phyloP scores from a whole-genome alignment of 768 basidiomycete species.

The Trametes cubensis region DNA sequence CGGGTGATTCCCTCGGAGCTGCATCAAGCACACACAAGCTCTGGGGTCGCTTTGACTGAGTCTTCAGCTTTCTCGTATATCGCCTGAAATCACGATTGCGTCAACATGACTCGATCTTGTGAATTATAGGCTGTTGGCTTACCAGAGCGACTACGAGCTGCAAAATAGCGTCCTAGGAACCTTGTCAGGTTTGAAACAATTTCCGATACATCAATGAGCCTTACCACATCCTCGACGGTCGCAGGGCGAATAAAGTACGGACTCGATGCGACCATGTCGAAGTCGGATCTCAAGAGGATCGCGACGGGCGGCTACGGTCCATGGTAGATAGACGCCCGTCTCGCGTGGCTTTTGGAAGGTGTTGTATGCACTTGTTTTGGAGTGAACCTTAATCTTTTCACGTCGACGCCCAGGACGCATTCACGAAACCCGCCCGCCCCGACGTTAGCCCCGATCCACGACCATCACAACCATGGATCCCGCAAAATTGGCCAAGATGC shows the following conservation, averaged over 20 bases:
- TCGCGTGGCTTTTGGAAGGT: slow-evolving; percentile 20
- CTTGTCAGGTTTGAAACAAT: slow-evolving; percentile 10
- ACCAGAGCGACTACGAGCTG: slow-evolving; percentile 77
- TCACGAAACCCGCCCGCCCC: slow-evolving; percentile 29
- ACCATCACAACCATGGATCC: slow-evolving; percentile 62
- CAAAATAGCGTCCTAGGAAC: slow-evolving; percentile 54
- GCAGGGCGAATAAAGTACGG: slow-evolving; percentile 66
- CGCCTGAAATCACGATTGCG: slow-evolving; percentile 55
- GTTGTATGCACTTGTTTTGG: slow-evolving; percentile 35
- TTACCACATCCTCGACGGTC: slow-evolving; percentile 64
- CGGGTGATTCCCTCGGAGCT: not conserved
- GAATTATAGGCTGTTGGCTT: slow-evolving; percentile 31
- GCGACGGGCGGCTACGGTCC: no score
- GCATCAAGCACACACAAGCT: slow-evolving; percentile 57
- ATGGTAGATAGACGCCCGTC: slow-evolving; percentile 2
- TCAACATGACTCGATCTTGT: not conserved
- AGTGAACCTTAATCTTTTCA: slow-evolving; percentile 41
- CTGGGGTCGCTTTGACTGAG: slow-evolving; percentile 83
- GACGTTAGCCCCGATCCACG: slow-evolving; percentile 38
- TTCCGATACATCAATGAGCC: slow-evolving; percentile 19
- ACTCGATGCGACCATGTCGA: slow-evolving; percentile 15
- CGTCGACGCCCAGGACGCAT: slow-evolving; percentile 34
- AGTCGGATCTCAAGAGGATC: not conserved
- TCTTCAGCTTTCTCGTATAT: slow-evolving; percentile 87
- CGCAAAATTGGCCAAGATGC: slow-evolving; percentile 93